Evolutionary conservation across 2,329 filamentous ascomycete genomes (phyloP).

Genomic region (Calonectria pseudoreteaudii): DNA sequence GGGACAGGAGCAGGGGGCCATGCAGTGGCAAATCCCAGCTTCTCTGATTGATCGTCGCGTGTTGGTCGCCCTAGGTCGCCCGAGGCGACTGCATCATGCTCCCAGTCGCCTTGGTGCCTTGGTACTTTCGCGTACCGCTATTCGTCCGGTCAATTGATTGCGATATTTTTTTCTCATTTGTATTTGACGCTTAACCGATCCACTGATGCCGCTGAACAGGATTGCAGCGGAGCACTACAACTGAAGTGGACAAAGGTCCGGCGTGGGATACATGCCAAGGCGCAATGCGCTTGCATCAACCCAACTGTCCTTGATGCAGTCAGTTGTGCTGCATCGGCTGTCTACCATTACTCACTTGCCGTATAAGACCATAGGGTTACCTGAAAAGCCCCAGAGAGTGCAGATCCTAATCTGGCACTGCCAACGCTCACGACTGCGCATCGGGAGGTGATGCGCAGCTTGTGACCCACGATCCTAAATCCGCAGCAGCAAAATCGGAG

Average conservation of each 20-base stretch:
- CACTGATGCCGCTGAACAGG: not conserved
- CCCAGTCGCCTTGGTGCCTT: slow-evolving; percentile 25
- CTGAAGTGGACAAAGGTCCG: slow-evolving; percentile 5
- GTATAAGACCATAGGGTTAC: not conserved
- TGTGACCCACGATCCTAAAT: not conserved
- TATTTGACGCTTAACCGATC: not conserved
- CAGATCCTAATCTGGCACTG: not conserved
- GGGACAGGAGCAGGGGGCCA: slow-evolving; percentile 33
- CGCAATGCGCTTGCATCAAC: not conserved
- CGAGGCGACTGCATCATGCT: slow-evolving; percentile 20
- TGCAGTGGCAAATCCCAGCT: not conserved
- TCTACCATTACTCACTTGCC: not conserved
- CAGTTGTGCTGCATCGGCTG: not conserved
- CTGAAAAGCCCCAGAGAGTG: not conserved
- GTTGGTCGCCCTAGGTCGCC: slow-evolving; percentile 9
- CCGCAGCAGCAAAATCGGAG: not conserved
- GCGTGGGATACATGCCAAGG: not conserved
- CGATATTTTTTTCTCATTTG: slow-evolving; percentile 1
- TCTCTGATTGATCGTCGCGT: not conserved
- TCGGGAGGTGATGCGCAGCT: not conserved
- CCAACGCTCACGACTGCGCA: not conserved
- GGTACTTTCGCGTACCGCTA: not conserved
- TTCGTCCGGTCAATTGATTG: not conserved
- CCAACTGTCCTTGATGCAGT: not conserved
- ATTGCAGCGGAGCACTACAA: not conserved